Percentiles rank a stretch among this genome's conserved stretches.
phyloP scores from a whole-genome alignment of 2,329 filamentous ascomycete species.

The Helotiales sp. region DNA sequence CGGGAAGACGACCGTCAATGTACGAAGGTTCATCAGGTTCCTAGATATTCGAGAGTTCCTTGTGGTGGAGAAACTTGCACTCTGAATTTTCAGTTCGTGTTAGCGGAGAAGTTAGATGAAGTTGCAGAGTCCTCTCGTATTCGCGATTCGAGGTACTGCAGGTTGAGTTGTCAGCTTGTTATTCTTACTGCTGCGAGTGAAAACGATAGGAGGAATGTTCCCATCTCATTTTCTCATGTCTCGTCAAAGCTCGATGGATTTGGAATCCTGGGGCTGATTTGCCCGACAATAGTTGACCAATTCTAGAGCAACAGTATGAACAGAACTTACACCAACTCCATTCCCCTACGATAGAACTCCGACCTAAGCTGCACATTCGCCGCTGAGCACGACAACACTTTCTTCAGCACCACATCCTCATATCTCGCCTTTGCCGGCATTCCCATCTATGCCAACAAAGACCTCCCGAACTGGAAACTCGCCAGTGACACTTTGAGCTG shows the following conservation, averaged over 20 bases:
- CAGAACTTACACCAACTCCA: not conserved
- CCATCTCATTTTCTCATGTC: not conserved
- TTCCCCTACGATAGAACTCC: not conserved
- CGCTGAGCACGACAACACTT: slow-evolving; percentile 46
- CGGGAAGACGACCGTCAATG: not conserved
- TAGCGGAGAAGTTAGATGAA: too few relatives aligned
- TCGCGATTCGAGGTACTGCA: not conserved
- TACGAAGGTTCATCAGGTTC: not conserved
- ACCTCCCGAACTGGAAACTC: slow-evolving; percentile 55
- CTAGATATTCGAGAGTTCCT: not conserved
- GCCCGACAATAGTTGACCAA: not conserved
- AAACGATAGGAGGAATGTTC: not conserved
- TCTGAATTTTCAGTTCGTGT: too few relatives aligned
- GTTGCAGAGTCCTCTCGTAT: not conserved
- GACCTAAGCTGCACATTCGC: not conserved
- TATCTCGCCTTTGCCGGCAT: slow-evolving; percentile 59
- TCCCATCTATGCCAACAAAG: slow-evolving; percentile 56
- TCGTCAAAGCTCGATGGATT: not conserved
- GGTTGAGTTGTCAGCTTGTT: not conserved
- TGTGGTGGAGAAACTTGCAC: not conserved
- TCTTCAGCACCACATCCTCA: slow-evolving; percentile 57
- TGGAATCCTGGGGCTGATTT: not conserved
- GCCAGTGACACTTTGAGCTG: slow-evolving; percentile 46
- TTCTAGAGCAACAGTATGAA: not conserved
- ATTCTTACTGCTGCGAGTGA: not conserved